These are phyloP conservation scores for Rugonectria rugulosa DNA, from an alignment of 2,329 filamentous ascomycete species.

Conservation along the genomic window DNA sequence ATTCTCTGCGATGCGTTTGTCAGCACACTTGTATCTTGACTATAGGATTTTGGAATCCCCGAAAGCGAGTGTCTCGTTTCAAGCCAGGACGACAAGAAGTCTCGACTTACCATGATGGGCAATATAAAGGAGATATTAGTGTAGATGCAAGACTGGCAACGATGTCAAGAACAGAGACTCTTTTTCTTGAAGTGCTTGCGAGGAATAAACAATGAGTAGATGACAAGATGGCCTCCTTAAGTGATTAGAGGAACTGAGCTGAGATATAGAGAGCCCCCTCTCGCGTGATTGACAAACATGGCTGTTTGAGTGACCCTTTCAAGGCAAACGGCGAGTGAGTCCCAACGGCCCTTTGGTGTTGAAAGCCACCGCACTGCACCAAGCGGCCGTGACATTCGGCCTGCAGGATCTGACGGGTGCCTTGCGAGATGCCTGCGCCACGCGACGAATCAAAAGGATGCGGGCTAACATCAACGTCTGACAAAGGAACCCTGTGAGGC, in stretches of 20 bases:
- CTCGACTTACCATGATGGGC: slow-evolving; percentile 11
- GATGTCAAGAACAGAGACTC: too few relatives aligned
- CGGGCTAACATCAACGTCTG: not conserved
- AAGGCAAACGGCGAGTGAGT: too few relatives aligned
- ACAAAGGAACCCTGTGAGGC: not conserved
- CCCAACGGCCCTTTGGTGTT: too few relatives aligned
- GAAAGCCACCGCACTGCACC: too few relatives aligned
- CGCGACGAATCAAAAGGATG: not conserved
- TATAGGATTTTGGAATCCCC: not conserved
- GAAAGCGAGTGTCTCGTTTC: not conserved
- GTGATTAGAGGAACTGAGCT: too few relatives aligned
- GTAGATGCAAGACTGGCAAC: not conserved
- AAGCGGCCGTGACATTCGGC: too few relatives aligned
- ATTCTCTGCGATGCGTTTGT: slow-evolving; percentile 23
- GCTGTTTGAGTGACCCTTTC: too few relatives aligned
- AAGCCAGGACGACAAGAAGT: not conserved
- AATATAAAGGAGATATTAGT: not conserved
- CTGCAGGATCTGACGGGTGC: not conserved
- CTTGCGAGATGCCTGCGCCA: not conserved
- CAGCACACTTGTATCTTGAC: not conserved
- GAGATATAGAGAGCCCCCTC: too few relatives aligned
- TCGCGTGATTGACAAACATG: too few relatives aligned
- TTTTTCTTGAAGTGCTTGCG: too few relatives aligned
- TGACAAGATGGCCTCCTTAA: too few relatives aligned
- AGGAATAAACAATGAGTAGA: too few relatives aligned